phyloP scores from a whole-genome alignment of 2,329 filamentous ascomycete species.

The Colletotrichum magnum region DNA sequence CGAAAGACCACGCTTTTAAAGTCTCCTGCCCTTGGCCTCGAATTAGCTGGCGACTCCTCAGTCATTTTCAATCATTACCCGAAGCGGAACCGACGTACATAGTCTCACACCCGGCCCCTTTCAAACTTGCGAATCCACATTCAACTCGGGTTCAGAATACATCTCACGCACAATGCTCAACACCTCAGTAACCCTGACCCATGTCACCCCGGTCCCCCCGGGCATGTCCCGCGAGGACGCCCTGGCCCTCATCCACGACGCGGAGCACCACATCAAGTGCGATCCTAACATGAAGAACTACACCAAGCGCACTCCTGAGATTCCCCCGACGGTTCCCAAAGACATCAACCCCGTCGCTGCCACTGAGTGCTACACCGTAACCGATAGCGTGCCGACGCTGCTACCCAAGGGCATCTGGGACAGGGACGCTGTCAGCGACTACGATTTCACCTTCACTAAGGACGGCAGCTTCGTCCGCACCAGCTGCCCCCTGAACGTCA shows the following conservation, averaged over 20 bases:
- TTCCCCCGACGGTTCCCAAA: slow-evolving; percentile 49
- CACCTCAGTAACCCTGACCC: slow-evolving; percentile 57
- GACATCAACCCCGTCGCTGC: slow-evolving; percentile 45
- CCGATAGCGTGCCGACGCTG: slow-evolving; percentile 64
- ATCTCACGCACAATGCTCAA: slow-evolving; percentile 55
- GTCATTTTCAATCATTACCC: background rate
- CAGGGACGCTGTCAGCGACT: slow-evolving; percentile 65
- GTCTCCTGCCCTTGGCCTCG: background rate
- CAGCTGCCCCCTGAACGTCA: slow-evolving; percentile 63
- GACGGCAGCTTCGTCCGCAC: slow-evolving; percentile 67
- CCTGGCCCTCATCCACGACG: slow-evolving; percentile 65
- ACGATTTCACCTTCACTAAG: slow-evolving; percentile 66
- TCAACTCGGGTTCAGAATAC: slow-evolving; percentile 17
- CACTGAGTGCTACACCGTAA: slow-evolving; percentile 62
- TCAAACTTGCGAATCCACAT: too few species aligned
- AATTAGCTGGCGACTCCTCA: background rate
- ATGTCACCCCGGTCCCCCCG: slow-evolving; percentile 59
- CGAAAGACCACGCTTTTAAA: background rate
- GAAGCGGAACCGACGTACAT: too few species aligned
- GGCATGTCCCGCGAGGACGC: slow-evolving; percentile 52
- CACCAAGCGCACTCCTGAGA: slow-evolving; percentile 48
- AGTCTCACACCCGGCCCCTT: too few species aligned
- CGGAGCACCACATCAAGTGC: slow-evolving; percentile 65
- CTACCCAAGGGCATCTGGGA: slow-evolving; percentile 70
- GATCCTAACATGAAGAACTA: slow-evolving; percentile 64